Conservation (phyloP, 495 filamentous ascomycete genomes). For the Tuber melanosporum region DNA sequence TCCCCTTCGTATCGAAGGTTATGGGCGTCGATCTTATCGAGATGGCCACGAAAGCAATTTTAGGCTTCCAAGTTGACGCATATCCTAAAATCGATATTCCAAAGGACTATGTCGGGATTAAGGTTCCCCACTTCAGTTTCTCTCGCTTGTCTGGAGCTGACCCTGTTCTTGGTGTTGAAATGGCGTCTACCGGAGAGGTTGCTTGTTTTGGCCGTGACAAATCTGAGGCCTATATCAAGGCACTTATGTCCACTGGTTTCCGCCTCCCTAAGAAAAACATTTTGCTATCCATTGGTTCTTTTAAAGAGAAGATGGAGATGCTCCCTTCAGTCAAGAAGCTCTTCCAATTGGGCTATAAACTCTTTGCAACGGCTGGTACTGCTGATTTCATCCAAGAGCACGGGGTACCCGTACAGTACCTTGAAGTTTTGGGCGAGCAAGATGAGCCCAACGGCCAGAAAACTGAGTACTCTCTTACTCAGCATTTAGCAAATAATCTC, state of each 20-base stretch:
- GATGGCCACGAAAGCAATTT: constrained; percentile 97
- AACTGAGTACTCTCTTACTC: constrained; percentile 89
- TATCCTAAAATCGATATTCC: constrained; percentile 73
- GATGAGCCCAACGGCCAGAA: constrained; percentile 69
- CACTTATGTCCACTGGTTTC: constrained; percentile 89
- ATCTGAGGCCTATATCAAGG: constrained; percentile 96
- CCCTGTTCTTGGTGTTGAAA: constrained; percentile 94
- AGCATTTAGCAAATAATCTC: constrained; percentile 91
- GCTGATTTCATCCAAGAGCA: constrained; percentile 92
- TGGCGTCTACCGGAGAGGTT: constrained; percentile 98
- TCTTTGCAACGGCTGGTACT: constrained; percentile 93
- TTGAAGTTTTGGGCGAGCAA: constrained; percentile 68
- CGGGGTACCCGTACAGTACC: constrained; percentile 78
- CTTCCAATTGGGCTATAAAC: constrained; percentile 79
- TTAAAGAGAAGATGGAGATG: constrained; percentile 96
- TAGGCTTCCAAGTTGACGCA: constrained; percentile 68
- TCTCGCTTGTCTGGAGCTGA: constrained; percentile 92
- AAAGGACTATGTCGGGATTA: constrained; percentile 83
- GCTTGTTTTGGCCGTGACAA: constrained; percentile 93
- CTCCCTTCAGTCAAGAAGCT: constrained; percentile 85
- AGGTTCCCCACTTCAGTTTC: constrained; percentile 98
- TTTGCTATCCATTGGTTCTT: constrained; percentile 88
- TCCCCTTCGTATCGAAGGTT: constrained; percentile 97
- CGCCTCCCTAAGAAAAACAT: constrained; percentile 93
- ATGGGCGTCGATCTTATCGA: constrained; percentile 98